Percentiles rank a stretch among this genome's conserved stretches.
Evolutionary conservation across 1,284 basidiomycete genomes (phyloP).

Genomic region (Moesziomyces parantarcticus): DNA sequence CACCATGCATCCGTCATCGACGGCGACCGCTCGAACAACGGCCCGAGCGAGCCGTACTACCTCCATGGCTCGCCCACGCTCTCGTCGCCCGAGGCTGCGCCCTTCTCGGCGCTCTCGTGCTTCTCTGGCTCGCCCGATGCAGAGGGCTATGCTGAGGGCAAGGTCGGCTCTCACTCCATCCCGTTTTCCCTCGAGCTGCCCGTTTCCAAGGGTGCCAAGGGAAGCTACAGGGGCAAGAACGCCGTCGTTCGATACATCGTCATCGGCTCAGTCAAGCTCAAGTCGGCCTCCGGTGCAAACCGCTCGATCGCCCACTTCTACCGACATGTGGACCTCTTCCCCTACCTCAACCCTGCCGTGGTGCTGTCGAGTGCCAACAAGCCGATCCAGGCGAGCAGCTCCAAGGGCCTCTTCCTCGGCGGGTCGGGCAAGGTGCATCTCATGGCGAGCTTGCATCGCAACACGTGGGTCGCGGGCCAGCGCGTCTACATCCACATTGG

Average conservation of each 20-base stretch:
- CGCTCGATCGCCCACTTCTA: slow-evolving; percentile 92
- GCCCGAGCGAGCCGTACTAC: slow-evolving; percentile 62
- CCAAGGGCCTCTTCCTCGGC: slow-evolving; percentile 75
- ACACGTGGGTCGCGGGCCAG: slow-evolving; percentile 87
- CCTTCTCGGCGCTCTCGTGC: slow-evolving; percentile 71
- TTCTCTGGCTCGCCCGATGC: slow-evolving; percentile 71
- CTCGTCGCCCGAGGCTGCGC: slow-evolving; percentile 69
- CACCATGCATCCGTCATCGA: slow-evolving; percentile 77
- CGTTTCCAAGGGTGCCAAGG: slow-evolving; percentile 78
- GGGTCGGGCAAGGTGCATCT: slow-evolving; percentile 78
- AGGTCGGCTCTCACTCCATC: slow-evolving; percentile 76
- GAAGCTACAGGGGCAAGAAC: slow-evolving; percentile 74
- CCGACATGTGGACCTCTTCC: slow-evolving; percentile 83
- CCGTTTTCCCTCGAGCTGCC: slow-evolving; percentile 85
- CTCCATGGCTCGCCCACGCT: slow-evolving; percentile 59
- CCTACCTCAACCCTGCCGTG: slow-evolving; percentile 77
- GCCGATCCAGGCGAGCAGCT: slow-evolving; percentile 75
- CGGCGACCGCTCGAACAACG: slow-evolving; percentile 54
- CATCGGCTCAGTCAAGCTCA: slow-evolving; percentile 84
- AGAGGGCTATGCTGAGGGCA: slow-evolving; percentile 76
- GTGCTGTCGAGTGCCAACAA: slow-evolving; percentile 76
- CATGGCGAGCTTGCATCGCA: slow-evolving; percentile 78
- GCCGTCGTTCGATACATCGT: slow-evolving; percentile 84
- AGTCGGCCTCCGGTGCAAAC: slow-evolving; percentile 72
- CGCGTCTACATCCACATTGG: slow-evolving; percentile 78